These are phyloP conservation scores for Otatea glauca DNA, from an alignment of 176 grass and related monocot species.

Conservation along the genomic window DNA sequence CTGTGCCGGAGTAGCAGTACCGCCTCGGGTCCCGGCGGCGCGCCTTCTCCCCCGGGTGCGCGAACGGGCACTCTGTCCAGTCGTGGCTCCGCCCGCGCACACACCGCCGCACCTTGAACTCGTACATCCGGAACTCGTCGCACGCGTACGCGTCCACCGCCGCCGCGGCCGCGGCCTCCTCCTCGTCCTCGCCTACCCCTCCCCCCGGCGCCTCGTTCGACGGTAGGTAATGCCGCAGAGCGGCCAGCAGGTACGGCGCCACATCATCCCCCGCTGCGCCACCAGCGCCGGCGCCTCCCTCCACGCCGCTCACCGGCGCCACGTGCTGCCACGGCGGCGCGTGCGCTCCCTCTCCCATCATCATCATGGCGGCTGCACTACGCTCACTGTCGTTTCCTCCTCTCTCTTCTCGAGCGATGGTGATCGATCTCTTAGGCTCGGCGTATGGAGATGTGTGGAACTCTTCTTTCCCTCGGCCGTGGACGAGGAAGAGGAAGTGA, in stretches of 20 bases:
- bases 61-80: constrained; percentile 75
- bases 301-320: constrained; percentile 32
- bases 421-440: constrained; percentile 11
- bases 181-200: constrained; percentile 33
- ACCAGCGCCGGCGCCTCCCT: not conserved
- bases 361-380: constrained; percentile 46
- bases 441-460: not conserved
- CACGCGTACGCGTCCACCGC: constrained; percentile 73
- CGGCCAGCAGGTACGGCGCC: constrained; percentile 49
- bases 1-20: constrained; percentile 66
- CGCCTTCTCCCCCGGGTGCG: constrained; percentile 75
- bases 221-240: constrained; percentile 55
- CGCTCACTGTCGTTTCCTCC: not conserved
- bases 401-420: not conserved
- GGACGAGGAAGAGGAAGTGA: not conserved
- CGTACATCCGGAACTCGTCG: constrained; percentile 76
- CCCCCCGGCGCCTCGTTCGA: constrained; percentile 32
- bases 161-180: constrained; percentile 30
- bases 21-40: constrained; percentile 63
- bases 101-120: constrained; percentile 77
- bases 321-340: constrained; percentile 71
- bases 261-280: constrained; percentile 34
- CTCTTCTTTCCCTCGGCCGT: not conserved
- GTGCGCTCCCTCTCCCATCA: constrained; percentile 68
- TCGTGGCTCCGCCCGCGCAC: constrained; percentile 62